Conservation (phyloP, 371 early-diverging fungal genomes). For the Lichtheimia corymbifera region DNA sequence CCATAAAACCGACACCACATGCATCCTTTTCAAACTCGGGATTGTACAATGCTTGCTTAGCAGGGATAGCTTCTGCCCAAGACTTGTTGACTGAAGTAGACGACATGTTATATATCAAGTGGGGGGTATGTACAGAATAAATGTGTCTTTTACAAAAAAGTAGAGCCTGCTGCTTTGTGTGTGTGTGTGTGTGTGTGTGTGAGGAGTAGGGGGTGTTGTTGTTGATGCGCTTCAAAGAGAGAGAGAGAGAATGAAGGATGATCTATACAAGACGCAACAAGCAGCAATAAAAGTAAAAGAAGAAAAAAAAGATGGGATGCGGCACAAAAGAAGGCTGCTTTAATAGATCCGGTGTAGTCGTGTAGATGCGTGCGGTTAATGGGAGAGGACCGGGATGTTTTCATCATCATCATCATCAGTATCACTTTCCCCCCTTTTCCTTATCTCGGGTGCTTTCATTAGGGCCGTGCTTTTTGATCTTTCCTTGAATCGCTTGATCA, state of each 20-base stretch:
- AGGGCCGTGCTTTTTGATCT: too few species aligned
- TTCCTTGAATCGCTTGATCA: too few species aligned
- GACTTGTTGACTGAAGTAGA: conserved; percentile 21
- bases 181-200: not conserved
- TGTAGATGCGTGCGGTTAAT: too few species aligned
- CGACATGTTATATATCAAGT: conserved; percentile 3
- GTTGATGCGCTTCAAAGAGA: not conserved
- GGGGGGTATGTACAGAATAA: conserved; percentile 2
- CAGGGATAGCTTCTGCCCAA: conserved; percentile 81
- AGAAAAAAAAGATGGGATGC: not conserved
- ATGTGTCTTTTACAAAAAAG: not conserved
- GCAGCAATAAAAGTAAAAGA: conserved; percentile 1
- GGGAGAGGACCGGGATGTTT: too few species aligned
- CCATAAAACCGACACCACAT: conserved; percentile 93
- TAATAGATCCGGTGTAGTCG: not conserved
- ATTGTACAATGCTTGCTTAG: conserved; percentile 80
- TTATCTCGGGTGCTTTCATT: not conserved
- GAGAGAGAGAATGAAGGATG: not conserved
- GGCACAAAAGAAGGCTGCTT: not conserved
- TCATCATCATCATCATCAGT: too few species aligned
- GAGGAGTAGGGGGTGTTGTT: conserved; percentile 1
- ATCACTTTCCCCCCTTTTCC: not conserved
- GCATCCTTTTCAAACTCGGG: conserved; percentile 85
- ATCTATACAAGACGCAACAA: conserved; percentile 3
- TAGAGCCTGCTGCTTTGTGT: not conserved